These are phyloP conservation scores for Starmerella ratchasimensis DNA, from an alignment of 805 yeast species.

Conservation along the genomic window DNA sequence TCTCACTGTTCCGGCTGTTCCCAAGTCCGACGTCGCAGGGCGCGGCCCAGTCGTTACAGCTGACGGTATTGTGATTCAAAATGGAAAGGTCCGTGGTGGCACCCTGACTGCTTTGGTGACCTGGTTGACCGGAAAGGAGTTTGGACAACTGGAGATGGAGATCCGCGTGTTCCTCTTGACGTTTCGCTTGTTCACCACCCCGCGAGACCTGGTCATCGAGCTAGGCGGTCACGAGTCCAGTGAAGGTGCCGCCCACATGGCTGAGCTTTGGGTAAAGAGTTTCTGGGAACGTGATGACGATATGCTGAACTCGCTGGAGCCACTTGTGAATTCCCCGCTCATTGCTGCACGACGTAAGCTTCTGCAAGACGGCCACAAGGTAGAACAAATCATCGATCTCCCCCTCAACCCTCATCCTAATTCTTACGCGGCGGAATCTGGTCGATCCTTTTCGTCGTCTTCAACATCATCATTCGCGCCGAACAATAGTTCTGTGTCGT, in stretches of 20 bases:
- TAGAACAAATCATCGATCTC: slow-evolving; percentile 1
- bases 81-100: slow-evolving; percentile 25
- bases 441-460: not conserved
- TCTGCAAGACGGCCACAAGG: not conserved
- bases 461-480: not conserved
- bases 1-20: too few relatives aligned
- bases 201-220: slow-evolving; percentile 54
- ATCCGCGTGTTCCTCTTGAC: slow-evolving; percentile 64
- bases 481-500: too few relatives aligned
- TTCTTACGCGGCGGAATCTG: not conserved
- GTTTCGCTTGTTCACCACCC: slow-evolving; percentile 56
- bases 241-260: slow-evolving; percentile 31
- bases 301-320: slow-evolving; percentile 28
- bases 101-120: slow-evolving; percentile 23
- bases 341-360: slow-evolving; percentile 3
- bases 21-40: too few relatives aligned
- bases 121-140: slow-evolving; percentile 19
- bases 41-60: too few relatives aligned
- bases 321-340: slow-evolving; percentile 2
- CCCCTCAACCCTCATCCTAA: slow-evolving; percentile 2
- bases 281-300: slow-evolving; percentile 67
- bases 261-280: slow-evolving; percentile 61
- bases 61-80: slow-evolving; percentile 15
- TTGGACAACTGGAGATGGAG: slow-evolving; percentile 7
- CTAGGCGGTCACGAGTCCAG: slow-evolving; percentile 37